Evolutionary conservation across 305 asterid species (phyloP).

Genomic region (Solanum hybrid): DNA sequence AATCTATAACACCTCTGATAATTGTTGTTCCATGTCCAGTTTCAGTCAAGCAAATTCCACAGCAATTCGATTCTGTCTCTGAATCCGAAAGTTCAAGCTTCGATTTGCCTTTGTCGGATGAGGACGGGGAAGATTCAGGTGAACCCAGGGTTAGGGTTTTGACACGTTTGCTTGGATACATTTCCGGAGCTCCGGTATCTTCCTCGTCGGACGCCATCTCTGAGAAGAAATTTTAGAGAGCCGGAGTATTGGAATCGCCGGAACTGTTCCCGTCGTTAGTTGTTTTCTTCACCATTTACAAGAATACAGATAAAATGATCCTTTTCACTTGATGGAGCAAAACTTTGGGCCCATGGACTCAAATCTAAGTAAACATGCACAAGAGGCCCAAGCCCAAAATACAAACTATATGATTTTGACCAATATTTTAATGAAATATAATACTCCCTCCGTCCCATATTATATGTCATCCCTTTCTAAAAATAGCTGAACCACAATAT

Average conservation of each 20-base stretch:
- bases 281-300: neutral
- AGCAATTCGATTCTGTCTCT: slow-evolving; percentile 23
- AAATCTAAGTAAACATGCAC: neutral
- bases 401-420: neutral
- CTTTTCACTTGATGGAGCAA: neutral
- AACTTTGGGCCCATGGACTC: neutral
- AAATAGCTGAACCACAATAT: no score
- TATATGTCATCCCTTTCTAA: no score
- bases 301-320: neutral
- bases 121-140: neutral
- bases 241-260: neutral
- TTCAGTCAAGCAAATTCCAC: slow-evolving; percentile 62
- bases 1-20: slow-evolving; percentile 49
- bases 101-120: slow-evolving; percentile 29
- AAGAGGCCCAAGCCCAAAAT: neutral
- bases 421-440: neutral
- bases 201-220: neutral
- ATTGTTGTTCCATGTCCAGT: slow-evolving; percentile 17
- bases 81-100: slow-evolving; percentile 12
- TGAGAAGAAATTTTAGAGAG: neutral
- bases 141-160: neutral
- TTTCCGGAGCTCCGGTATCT: neutral
- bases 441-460: no score
- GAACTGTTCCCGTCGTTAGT: neutral
- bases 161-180: neutral